Percentiles rank a stretch among this genome's conserved stretches.
Conservation (phyloP, 2,329 filamentous ascomycete genomes). For the Fusarium buxicola region DNA sequence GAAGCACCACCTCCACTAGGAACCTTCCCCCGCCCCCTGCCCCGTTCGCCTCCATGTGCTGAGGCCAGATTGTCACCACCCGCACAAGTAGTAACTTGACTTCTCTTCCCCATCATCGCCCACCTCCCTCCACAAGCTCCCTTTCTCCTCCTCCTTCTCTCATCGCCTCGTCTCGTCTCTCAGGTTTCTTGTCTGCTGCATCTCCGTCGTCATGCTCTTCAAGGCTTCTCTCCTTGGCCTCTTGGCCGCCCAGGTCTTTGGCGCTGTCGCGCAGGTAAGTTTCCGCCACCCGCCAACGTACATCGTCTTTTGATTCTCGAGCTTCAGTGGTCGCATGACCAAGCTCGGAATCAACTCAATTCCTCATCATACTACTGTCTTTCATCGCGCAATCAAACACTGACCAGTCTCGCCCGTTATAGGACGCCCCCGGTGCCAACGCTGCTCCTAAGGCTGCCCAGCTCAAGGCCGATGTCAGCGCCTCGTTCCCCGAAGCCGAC, state of each 20-base stretch:
- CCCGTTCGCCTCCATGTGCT: slow-evolving; percentile 37
- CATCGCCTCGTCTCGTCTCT: slow-evolving; percentile 22
- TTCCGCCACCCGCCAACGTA: slow-evolving; percentile 13
- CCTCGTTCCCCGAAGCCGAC: slow-evolving; percentile 76
- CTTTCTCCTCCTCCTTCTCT: slow-evolving; percentile 12
- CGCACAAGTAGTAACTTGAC: slow-evolving; percentile 15
- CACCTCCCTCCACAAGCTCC: slow-evolving; percentile 33
- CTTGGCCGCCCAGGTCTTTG: slow-evolving; percentile 75
- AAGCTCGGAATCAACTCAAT: not conserved
- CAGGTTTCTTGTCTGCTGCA: slow-evolving; percentile 16
- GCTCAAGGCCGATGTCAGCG: slow-evolving; percentile 72
- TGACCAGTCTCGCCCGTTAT: not conserved
- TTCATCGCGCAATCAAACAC: not conserved
- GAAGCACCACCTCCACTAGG: slow-evolving; percentile 7
- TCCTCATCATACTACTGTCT: not conserved
- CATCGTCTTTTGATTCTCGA: not conserved
- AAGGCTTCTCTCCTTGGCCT: slow-evolving; percentile 78
- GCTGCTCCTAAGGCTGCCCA: slow-evolving; percentile 39
- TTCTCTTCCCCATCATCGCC: slow-evolving; percentile 35
- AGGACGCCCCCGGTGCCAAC: slow-evolving; percentile 39
- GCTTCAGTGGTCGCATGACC: slow-evolving; percentile 16
- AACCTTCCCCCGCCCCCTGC: slow-evolving; percentile 18
- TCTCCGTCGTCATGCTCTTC: slow-evolving; percentile 71
- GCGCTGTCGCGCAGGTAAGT: slow-evolving; percentile 73
- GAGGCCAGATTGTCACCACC: slow-evolving; percentile 47